Base-by-base conservation (phyloP, 495 filamentous ascomycete species). In the Bacidia rubella region DNA sequence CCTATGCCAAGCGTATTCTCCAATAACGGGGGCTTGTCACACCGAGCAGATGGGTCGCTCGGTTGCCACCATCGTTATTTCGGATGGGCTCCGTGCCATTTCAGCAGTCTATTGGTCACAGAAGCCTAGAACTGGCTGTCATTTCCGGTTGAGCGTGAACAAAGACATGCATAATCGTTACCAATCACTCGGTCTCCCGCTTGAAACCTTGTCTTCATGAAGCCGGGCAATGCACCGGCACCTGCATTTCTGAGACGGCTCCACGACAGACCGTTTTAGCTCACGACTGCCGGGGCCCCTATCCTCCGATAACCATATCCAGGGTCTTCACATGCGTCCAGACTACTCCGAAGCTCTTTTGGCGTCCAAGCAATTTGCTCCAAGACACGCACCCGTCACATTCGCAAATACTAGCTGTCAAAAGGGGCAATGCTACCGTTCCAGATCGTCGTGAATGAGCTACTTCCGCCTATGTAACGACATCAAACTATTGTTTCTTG, bases 131-230 rank as follows among this genome's bases (percentile, higher is more conserved):
- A 5, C 17, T 44, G 15, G 19, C 9, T 17, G 5, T 22, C 12
- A 9, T 17, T 5, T 5, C 17, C 7, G 5, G 20, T 9, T 22
- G 20, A n/a, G 5, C 41, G 7, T 44, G 41, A 44, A 44, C 7
- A 44, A 44, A 17, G 47, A 21, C 47, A 50, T 50, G 47, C 29
- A 50, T 29, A 17, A 38, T 35, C 47, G 47, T 50, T 50, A 50
- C 47, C 47, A 50, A 50, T 50, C 47, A 50, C 24, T 11, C 26
- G 47, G 47, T 11, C 26, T n/a, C 20, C 41, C 41, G 41, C 19
- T 44, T 22, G 41, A 35, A 35, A 35, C 29, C 29, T 35, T 35
- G 29, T 7, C 29, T 35, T 35, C 29, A 5, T 5, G 15, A 15
- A 35, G 29, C 5, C 29, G 29, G n/a, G 15, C 15, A 15, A 5